Percentiles rank a stretch among this genome's conserved stretches.
Conservation (phyloP, 73 alveolate species). For the Stentor roeselii region DNA sequence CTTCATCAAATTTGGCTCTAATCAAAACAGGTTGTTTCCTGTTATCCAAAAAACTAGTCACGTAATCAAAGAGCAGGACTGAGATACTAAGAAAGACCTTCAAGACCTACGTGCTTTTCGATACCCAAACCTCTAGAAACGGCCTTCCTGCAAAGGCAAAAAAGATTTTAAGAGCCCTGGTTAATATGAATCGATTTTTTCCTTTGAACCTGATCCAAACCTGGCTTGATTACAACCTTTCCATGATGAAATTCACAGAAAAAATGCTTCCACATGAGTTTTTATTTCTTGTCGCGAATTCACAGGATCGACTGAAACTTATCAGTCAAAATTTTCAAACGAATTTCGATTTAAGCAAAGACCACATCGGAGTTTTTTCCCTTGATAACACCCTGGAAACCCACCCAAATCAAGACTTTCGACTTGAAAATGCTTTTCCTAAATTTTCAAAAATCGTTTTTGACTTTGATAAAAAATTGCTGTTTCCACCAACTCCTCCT, state of each 20-base stretch:
- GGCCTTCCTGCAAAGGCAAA: background rate
- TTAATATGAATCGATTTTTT: background rate
- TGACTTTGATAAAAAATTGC: background rate
- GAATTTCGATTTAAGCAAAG: background rate
- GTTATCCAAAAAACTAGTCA: background rate
- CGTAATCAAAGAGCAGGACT: background rate
- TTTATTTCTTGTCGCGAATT: background rate
- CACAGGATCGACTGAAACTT: background rate
- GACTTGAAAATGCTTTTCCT: background rate
- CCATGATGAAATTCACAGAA: background rate
- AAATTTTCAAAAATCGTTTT: background rate
- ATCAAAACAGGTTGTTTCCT: background rate
- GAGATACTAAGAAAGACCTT: background rate
- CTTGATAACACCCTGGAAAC: background rate
- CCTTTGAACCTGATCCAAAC: background rate
- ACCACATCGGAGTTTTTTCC: background rate
- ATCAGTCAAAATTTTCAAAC: background rate
- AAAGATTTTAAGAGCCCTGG: background rate
- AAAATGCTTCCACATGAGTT: slow-evolving; percentile 16
- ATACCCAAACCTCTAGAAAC: background rate
- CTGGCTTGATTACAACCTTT: background rate
- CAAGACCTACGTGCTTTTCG: background rate
- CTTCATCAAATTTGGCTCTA: background rate
- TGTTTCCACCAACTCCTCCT: background rate
- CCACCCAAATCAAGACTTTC: background rate